Evolutionary conservation across 1,139 yeast species (phyloP).

Genomic region (Hanseniaspora uvarum): DNA sequence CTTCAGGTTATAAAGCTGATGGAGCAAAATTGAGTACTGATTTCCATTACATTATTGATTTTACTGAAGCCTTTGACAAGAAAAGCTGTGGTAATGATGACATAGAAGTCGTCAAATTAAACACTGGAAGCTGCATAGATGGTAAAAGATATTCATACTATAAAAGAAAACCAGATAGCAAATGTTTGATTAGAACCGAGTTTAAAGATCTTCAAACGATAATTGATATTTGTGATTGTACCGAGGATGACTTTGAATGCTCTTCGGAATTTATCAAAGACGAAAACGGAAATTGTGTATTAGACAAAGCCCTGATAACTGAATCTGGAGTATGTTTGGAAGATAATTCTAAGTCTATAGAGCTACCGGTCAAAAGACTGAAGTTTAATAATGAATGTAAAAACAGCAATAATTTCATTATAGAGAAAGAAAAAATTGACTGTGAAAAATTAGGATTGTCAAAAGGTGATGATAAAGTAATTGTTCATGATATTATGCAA

Average conservation of each 20-base stretch:
- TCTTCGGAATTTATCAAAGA: constrained; percentile 43
- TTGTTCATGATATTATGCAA: constrained; percentile 18
- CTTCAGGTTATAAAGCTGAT: constrained; percentile 40
- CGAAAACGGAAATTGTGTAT: constrained; percentile 45
- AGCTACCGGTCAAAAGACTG: constrained; percentile 28
- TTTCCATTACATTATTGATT: constrained; percentile 45
- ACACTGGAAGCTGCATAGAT: constrained; percentile 53
- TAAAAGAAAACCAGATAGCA: constrained; percentile 58
- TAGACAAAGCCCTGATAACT: constrained; percentile 35
- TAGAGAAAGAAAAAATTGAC: constrained; percentile 26
- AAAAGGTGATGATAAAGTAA: constrained; percentile 19
- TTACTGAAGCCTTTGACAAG: constrained; percentile 47
- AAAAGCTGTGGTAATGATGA: constrained; percentile 47
- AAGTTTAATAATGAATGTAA: constrained; percentile 45
- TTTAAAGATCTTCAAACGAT: constrained; percentile 49
- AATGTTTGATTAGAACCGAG: constrained; percentile 56
- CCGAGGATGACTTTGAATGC: constrained; percentile 64
- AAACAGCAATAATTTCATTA: constrained; percentile 20
- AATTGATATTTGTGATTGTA: constrained; percentile 58
- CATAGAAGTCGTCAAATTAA: constrained; percentile 55
- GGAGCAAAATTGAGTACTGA: not conserved
- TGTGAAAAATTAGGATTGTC: constrained; percentile 25
- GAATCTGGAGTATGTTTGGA: constrained; percentile 30
- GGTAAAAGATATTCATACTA: constrained; percentile 61
- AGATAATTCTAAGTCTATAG: constrained; percentile 20